A percentile compares a stretch with the other conserved stretches of the same genome.
These are phyloP conservation scores for Phaeoacremonium minimum DNA, from an alignment of 2,329 filamentous ascomycete genomes.

Conservation along the genomic window DNA sequence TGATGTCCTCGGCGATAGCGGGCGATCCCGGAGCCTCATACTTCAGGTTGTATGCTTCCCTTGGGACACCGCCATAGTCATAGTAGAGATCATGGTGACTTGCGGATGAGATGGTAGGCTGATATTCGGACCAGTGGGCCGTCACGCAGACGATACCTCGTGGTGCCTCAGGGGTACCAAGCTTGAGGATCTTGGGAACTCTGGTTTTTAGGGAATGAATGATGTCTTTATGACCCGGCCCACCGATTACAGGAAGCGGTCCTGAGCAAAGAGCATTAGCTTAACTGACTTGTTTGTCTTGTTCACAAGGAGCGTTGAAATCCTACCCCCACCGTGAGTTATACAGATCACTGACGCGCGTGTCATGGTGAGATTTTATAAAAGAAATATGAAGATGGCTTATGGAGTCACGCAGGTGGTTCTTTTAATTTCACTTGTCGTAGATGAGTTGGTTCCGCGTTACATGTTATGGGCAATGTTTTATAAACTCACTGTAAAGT, in stretches of 20 bases:
- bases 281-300: neutral
- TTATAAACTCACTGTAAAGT: no score
- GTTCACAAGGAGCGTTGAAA: neutral
- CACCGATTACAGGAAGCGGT: slow-evolving; percentile 53
- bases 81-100: slow-evolving; percentile 44
- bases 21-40: slow-evolving; percentile 54
- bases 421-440: no score
- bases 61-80: slow-evolving; percentile 56
- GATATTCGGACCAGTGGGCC: slow-evolving; percentile 49
- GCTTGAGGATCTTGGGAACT: slow-evolving; percentile 50
- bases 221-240: slow-evolving; percentile 47
- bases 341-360: slow-evolving; percentile 39
- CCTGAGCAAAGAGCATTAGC: slow-evolving; percentile 22
- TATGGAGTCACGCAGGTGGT: no score
- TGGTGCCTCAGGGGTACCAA: slow-evolving; percentile 44
- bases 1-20: slow-evolving; percentile 43
- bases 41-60: slow-evolving; percentile 47
- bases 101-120: slow-evolving; percentile 46
- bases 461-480: no score
- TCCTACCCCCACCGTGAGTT: slow-evolving; percentile 42
- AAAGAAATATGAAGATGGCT: no score
- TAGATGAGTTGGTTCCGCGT: no score
- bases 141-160: slow-evolving; percentile 52
- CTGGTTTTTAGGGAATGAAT: slow-evolving; percentile 44
- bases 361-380: slow-evolving; percentile 34